A percentile compares a stretch with the other conserved stretches of the same genome.
These are phyloP conservation scores for Hypoxylon crocopeplum DNA, from an alignment of 495 filamentous ascomycete genomes.

Conservation along the genomic window DNA sequence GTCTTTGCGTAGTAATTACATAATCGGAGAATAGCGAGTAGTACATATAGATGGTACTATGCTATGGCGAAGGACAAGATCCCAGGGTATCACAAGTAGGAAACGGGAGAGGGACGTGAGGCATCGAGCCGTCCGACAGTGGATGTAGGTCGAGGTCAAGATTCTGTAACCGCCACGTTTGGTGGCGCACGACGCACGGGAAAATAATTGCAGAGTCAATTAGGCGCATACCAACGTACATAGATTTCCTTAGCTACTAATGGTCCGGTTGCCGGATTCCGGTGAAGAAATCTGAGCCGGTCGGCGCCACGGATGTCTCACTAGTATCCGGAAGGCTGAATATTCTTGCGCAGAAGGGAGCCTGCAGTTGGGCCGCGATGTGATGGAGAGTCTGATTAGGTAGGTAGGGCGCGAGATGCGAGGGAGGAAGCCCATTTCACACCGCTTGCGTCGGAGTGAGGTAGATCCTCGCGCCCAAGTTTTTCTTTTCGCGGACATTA, in stretches of 20 bases:
- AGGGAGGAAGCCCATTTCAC: constrained; percentile 32
- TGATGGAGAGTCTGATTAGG: constrained; percentile 27
- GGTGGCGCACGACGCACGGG: neutral
- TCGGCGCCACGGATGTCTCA: constrained; percentile 33
- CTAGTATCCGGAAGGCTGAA: constrained; percentile 16
- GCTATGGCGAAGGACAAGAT: neutral
- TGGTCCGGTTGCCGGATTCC: constrained; percentile 22
- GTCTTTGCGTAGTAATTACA: too few relatives aligned
- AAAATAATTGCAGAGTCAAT: neutral
- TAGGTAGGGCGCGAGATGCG: constrained; percentile 21
- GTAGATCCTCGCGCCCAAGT: neutral
- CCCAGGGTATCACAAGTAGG: neutral
- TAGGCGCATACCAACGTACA: too few relatives aligned
- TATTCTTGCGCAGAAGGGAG: constrained; percentile 22
- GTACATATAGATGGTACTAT: too few relatives aligned
- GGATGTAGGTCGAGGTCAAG: neutral
- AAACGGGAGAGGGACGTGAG: neutral
- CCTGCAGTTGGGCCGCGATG: constrained; percentile 30
- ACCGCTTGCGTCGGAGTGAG: constrained; percentile 22
- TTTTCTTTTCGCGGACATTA: neutral
- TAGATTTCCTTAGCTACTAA: too few relatives aligned
- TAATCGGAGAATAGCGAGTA: too few relatives aligned
- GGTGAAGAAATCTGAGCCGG: constrained; percentile 21
- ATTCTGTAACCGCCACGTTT: constrained; percentile 26
- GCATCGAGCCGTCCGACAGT: neutral